Percentiles rank a stretch among this genome's conserved stretches.
Conservation (phyloP, 1,139 yeast species). For the Wickerhamiella pararugosa region DNA sequence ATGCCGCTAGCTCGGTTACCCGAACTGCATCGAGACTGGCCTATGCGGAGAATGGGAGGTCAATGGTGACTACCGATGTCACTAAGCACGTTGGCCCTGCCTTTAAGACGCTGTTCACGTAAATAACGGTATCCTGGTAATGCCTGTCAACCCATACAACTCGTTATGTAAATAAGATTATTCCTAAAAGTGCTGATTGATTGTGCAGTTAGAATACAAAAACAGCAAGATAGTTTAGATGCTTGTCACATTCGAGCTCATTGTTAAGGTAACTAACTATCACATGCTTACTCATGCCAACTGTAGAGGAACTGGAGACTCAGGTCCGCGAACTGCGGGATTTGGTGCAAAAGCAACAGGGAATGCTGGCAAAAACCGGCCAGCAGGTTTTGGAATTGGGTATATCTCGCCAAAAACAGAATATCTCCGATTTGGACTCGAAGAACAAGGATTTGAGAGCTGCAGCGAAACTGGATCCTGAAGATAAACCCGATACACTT, state of each 20-base stretch:
- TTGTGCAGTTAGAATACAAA: too few species aligned
- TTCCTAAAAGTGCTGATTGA: too few species aligned
- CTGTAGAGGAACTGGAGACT: slow-evolving; percentile 11
- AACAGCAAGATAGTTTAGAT: too few species aligned
- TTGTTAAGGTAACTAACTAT: too few species aligned
- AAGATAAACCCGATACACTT: slow-evolving; percentile 33
- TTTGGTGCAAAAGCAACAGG: slow-evolving; percentile 21
- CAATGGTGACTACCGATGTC: slow-evolving; percentile 76
- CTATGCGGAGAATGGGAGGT: slow-evolving; percentile 47
- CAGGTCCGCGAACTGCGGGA: slow-evolving; percentile 19
- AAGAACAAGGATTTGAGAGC: slow-evolving; percentile 13
- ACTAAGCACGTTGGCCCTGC: slow-evolving; percentile 55
- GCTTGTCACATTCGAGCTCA: too few species aligned
- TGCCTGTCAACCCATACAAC: too few species aligned
- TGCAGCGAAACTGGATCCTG: slow-evolving; percentile 27
- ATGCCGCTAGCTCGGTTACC: slow-evolving; percentile 57
- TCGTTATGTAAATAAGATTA: too few species aligned
- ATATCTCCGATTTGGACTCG: slow-evolving; percentile 19
- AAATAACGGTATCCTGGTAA: too few species aligned
- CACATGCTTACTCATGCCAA: too few species aligned
- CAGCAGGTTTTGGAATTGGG: slow-evolving; percentile 59
- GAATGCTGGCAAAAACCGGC: slow-evolving; percentile 48
- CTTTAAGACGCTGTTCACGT: slow-evolving; percentile 33
- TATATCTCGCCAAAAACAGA: slow-evolving; percentile 30
- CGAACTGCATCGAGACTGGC: slow-evolving; percentile 55